phyloP scores from a whole-genome alignment of 805 yeast genomes.

The Yarrowia sp. region DNA sequence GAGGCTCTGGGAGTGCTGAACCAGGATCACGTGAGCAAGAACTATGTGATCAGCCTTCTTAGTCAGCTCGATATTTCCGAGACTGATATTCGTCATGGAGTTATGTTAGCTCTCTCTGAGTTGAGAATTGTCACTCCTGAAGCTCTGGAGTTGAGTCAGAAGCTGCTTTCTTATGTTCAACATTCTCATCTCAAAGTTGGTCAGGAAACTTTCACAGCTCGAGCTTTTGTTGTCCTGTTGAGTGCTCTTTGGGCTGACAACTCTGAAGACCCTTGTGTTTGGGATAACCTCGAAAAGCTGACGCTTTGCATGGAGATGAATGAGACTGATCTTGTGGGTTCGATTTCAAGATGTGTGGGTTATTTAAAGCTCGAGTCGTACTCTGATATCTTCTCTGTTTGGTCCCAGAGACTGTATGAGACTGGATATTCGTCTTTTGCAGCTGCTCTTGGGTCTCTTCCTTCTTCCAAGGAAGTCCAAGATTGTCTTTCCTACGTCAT shows the following conservation, averaged over 20 bases:
- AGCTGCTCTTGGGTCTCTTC: conserved; percentile 14
- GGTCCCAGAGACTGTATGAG: conserved; percentile 31
- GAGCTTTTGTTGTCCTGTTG: conserved; percentile 6
- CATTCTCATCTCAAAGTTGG: conserved; percentile 3
- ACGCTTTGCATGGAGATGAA: conserved; percentile 17
- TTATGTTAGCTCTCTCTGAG: conserved; percentile 11
- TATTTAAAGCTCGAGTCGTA: conserved; percentile 1
- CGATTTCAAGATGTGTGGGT: neutral
- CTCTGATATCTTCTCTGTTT: conserved; percentile 21
- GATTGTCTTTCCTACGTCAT: conserved; percentile 13
- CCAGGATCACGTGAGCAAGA: neutral
- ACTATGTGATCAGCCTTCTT: neutral
- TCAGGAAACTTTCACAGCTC: conserved; percentile 21
- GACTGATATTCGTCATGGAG: conserved; percentile 14
- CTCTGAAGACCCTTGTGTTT: neutral
- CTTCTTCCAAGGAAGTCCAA: neutral
- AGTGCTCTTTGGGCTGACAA: neutral
- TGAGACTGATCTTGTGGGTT: neutral
- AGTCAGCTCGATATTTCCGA: conserved; percentile 9
- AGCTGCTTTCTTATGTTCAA: neutral
- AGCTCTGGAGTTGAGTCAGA: neutral
- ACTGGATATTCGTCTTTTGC: conserved; percentile 21
- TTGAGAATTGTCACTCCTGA: neutral
- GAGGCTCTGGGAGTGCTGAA: conserved; percentile 47
- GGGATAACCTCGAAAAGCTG: conserved; percentile 5